Base-by-base conservation (phyloP, 148 eudicot species). In the Camellia sinensis region DNA sequence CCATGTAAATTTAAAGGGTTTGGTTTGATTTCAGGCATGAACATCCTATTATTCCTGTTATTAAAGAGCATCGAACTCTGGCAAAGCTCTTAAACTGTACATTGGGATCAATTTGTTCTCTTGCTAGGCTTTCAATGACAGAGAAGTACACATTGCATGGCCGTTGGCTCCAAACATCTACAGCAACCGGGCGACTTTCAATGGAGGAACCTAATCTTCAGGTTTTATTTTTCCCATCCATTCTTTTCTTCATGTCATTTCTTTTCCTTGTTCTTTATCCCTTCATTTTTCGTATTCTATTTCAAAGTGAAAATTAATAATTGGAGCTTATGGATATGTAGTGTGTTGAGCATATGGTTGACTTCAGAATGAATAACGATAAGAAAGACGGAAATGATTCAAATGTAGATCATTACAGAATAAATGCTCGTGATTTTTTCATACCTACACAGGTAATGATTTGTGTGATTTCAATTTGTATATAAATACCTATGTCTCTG, bases 141-240 rank as follows among this genome's bases (percentile, higher is more conserved):
- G 94, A 94, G 74, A 97, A 80, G 83, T 90, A 97, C 79, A 97
- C 90, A 40, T 79, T 97, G 63, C 97, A 94, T 85, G 99, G 99
- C 76, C 97, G 81, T 88, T 97, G 98, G 99, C 97, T 94, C 72
- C 99, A 97, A 89, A 97, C 99, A 72, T 94, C 99, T 72, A 92
- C 99, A 63, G 93, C 99, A 74, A 96, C 99, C 56, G 99, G 99
- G 65, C 88, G 99, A 60, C 95, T 96, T 74, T 90, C 99, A 76
- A 92, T 92, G 94, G 99, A 96, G 89, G 98, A 96, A 83, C 99
- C 99, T 71, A 96, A 96, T 83, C 93, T 96, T 77, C 99, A 96
- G 99, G 99, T 94, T 54, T 45, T 69, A 10, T 78, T 69, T 53
- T 57, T 19, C 57, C 66, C 29, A 59, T 11, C 40, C 10, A 29